These are phyloP conservation scores for Rhodosporidiobolus sp. DNA, from an alignment of 768 basidiomycete species.

Conservation along the genomic window DNA sequence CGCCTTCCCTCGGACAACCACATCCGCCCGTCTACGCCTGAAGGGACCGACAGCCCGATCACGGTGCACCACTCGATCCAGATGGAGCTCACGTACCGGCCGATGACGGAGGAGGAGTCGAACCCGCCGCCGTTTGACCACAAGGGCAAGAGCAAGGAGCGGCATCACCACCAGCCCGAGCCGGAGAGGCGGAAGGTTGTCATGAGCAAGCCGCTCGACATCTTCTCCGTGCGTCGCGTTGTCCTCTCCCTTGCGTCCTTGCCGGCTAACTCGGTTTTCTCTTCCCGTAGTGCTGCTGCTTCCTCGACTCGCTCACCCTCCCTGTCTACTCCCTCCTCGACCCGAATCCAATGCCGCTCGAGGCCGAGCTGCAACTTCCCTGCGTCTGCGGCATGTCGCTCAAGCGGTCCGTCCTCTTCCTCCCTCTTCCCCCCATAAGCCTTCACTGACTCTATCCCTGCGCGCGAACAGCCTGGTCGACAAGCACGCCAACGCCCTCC, in stretches of 20 bases:
- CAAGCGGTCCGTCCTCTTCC: background rate
- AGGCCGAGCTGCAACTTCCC: constrained; percentile 18
- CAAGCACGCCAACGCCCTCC: constrained; percentile 17
- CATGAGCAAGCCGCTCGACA: constrained; percentile 30
- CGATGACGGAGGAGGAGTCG: constrained; percentile 29
- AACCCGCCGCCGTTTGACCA: constrained; percentile 10
- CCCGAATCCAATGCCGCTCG: constrained; percentile 30
- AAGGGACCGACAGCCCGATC: constrained; percentile 32
- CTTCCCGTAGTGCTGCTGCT: constrained; percentile 35
- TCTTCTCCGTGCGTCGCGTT: constrained; percentile 21
- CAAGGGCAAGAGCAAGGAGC: constrained; percentile 27
- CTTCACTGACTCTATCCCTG: background rate
- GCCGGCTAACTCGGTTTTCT: background rate
- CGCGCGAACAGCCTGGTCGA: constrained; percentile 10
- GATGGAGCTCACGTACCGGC: constrained; percentile 29
- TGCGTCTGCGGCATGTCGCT: constrained; percentile 27
- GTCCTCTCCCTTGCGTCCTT: no score
- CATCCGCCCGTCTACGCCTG: constrained; percentile 37
- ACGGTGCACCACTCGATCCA: constrained; percentile 28
- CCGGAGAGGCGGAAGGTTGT: constrained; percentile 31
- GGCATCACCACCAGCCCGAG: constrained; percentile 13
- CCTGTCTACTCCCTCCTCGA: constrained; percentile 37
- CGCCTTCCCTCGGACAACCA: constrained; percentile 38
- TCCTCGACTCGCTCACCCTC: constrained; percentile 37
- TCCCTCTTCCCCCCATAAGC: background rate